Conservation (phyloP, 805 yeast genomes). For the Candida pini region DNA sequence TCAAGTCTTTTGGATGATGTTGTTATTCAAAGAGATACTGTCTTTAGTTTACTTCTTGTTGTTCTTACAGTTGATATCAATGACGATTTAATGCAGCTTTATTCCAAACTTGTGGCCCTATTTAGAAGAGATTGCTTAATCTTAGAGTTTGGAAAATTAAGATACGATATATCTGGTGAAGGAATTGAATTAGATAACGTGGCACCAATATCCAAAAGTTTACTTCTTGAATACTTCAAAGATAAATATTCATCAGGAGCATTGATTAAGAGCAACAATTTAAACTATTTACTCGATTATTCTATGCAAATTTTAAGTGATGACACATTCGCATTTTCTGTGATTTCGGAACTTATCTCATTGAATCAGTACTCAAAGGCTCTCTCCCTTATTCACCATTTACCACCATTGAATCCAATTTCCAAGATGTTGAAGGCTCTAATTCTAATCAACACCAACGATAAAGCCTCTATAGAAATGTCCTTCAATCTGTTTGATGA, state of each 20-base stretch:
- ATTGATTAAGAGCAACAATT: conserved; percentile 16
- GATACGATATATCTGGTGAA: not conserved
- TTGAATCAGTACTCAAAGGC: conserved; percentile 6
- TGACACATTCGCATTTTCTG: conserved; percentile 17
- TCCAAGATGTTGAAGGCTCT: conserved; percentile 24
- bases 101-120: conserved; percentile 10
- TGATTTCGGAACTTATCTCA: conserved; percentile 19
- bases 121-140: conserved; percentile 10
- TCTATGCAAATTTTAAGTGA: conserved; percentile 11
- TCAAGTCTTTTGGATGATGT: conserved; percentile 16
- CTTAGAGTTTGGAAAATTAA: conserved; percentile 4
- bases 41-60: conserved; percentile 23
- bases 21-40: conserved; percentile 13
- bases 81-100: conserved; percentile 19
- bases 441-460: conserved; percentile 21
- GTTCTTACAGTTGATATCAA: conserved; percentile 29
- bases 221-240: conserved; percentile 10
- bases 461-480: conserved; percentile 12
- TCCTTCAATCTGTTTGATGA: conserved; percentile 28
- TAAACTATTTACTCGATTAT: conserved; percentile 19
- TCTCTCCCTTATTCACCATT: conserved; percentile 11
- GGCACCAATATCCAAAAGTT: conserved; percentile 1
- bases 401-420: conserved; percentile 20
- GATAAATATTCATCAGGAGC: conserved; percentile 20
- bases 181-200: not conserved